Evolutionary conservation across 306 rosid genomes (phyloP).

Genomic region (Prunus salicina): DNA sequence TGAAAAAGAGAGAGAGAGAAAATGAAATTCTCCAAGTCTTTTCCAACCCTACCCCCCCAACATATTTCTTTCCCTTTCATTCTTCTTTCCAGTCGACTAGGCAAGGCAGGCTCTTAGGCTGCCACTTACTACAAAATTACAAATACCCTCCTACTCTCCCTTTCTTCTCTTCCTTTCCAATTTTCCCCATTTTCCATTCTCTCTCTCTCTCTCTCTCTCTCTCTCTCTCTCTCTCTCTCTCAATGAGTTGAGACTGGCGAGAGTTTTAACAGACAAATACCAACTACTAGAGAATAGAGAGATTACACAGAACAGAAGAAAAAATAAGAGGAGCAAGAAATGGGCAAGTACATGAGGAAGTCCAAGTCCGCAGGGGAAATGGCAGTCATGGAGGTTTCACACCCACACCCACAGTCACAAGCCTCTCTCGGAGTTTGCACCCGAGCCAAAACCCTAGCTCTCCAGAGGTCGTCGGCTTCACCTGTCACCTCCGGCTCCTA

Average conservation of each 20-base stretch:
- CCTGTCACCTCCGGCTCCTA: slow-evolving; percentile 48
- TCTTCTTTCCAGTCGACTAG: neutral
- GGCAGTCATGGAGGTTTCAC: slow-evolving; percentile 60
- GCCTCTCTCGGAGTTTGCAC: slow-evolving; percentile 74
- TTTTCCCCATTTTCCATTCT: neutral
- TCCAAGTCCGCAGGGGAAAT: slow-evolving; percentile 57
- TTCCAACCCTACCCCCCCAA: slow-evolving; percentile 13
- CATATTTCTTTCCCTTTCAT: neutral
- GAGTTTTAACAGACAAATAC: slow-evolving; percentile 8
- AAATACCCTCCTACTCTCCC: slow-evolving; percentile 15
- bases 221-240: slow-evolving; percentile 19
- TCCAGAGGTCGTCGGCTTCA: slow-evolving; percentile 38
- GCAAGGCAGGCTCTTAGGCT: neutral
- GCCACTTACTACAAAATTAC: slow-evolving; percentile 16
- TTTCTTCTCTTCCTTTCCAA: neutral
- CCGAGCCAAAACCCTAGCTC: slow-evolving; percentile 94
- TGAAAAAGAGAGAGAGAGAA: neutral
- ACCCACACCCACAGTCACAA: slow-evolving; percentile 12
- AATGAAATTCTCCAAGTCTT: neutral
- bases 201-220: too few species aligned
- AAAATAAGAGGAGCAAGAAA: neutral
- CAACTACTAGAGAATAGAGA: slow-evolving; percentile 6
- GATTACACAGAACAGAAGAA: neutral
- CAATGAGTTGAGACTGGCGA: slow-evolving; percentile 13
- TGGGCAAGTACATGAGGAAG: slow-evolving; percentile 96